Conservation (phyloP, 1,284 basidiomycete genomes). For the Cutaneotrichosporon arboriforme region DNA sequence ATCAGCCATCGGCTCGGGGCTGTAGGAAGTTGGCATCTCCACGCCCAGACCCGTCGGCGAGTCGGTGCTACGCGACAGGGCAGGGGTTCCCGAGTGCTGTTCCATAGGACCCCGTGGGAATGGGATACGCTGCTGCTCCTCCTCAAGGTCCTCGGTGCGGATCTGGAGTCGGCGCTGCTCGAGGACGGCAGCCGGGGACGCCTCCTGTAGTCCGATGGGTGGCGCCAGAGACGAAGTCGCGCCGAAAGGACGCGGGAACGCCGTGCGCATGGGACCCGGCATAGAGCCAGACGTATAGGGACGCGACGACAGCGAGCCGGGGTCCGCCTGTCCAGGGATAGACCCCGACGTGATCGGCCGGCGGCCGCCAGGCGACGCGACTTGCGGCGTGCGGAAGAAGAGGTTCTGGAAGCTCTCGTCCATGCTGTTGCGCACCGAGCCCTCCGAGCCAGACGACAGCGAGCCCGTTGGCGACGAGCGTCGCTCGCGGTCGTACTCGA, state of each 20-base stretch:
- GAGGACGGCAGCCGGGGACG: background rate
- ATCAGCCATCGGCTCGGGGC: too few species aligned
- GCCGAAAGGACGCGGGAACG: too few species aligned
- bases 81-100: too few species aligned
- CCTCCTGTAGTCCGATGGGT: background rate
- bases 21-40: too few species aligned
- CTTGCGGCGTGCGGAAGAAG: conserved; percentile 40
- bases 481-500: conserved; percentile 9
- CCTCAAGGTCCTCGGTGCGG: background rate
- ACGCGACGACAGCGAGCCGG: too few species aligned
- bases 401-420: conserved; percentile 27
- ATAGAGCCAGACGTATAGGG: too few species aligned
- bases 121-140: background rate
- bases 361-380: background rate
- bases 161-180: background rate
- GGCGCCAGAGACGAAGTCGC: background rate
- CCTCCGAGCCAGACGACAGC: conserved; percentile 12
- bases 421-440: conserved; percentile 12
- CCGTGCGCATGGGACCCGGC: too few species aligned
- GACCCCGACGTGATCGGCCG: background rate
- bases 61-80: too few species aligned
- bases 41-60: too few species aligned
- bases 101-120: background rate
- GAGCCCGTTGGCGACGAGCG: conserved; percentile 1
- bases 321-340: too few species aligned